Evolutionary conservation across 2,329 filamentous ascomycete species (phyloP).

Genomic region (Alternaria metachromatica): DNA sequence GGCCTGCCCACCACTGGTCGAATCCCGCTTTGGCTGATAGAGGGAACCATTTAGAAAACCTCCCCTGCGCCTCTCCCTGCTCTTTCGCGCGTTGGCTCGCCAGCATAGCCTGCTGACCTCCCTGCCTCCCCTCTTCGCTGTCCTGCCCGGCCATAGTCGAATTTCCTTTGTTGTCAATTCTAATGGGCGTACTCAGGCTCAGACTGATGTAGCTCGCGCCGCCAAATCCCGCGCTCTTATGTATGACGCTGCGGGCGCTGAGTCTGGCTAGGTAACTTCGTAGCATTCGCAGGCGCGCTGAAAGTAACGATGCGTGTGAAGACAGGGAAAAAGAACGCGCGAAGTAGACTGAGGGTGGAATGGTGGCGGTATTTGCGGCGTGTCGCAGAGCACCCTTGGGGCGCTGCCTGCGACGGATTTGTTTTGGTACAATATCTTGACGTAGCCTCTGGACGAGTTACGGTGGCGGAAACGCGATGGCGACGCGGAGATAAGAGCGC

Average conservation of each 20-base stretch:
- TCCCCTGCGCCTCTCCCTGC: conserved; percentile 41
- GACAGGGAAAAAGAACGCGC: not conserved
- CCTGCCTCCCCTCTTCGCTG: conserved; percentile 25
- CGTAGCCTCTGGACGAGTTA: conserved; percentile 26
- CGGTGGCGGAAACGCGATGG: conserved; percentile 14
- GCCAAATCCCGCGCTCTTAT: conserved; percentile 39
- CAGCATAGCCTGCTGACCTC: conserved; percentile 55
- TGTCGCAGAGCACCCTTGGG: conserved; percentile 20
- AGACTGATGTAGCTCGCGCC: conserved; percentile 42
- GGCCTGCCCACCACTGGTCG: conserved; percentile 74
- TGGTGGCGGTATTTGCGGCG: conserved; percentile 25
- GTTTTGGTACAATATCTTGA: conserved; percentile 24
- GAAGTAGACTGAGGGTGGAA: not conserved
- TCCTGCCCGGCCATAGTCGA: conserved; percentile 40
- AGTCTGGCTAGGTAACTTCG: conserved; percentile 35
- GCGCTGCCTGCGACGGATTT: conserved; percentile 24
- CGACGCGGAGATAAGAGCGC: conserved; percentile 18
- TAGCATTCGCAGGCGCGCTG: conserved; percentile 45
- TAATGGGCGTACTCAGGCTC: conserved; percentile 37
- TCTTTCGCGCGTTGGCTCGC: conserved; percentile 57
- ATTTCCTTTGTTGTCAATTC: conserved; percentile 31
- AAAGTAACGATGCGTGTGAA: not conserved
- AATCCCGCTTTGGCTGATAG: conserved; percentile 91
- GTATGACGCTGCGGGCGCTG: conserved; percentile 27
- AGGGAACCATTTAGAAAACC: conserved; percentile 69